Evolutionary conservation across 2,329 filamentous ascomycete species (phyloP).

Genomic region (Setomelanomma holmii): DNA sequence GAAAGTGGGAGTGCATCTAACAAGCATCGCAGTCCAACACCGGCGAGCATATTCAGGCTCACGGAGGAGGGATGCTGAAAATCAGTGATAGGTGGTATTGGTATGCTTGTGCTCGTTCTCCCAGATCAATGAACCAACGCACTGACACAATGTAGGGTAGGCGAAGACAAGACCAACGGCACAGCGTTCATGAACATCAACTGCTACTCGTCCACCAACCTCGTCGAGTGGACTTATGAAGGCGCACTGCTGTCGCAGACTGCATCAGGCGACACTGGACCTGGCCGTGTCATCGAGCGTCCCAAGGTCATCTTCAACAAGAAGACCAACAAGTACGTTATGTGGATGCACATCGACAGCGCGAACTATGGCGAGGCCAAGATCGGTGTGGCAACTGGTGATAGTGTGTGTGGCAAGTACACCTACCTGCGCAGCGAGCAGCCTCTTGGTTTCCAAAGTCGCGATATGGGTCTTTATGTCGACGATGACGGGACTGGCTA

Average conservation of each 20-base stretch:
- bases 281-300: constrained; percentile 68
- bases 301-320: constrained; percentile 75
- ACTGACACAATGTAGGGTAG: constrained; percentile 56
- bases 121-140: no score
- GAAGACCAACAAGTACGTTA: constrained; percentile 68
- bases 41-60: constrained; percentile 68
- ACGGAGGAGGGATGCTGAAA: constrained; percentile 69
- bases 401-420: constrained; percentile 68
- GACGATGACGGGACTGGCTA: constrained; percentile 69
- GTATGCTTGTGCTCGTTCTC: no score
- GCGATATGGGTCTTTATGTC: constrained; percentile 67
- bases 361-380: constrained; percentile 68
- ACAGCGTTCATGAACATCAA: constrained; percentile 69
- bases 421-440: constrained; percentile 56
- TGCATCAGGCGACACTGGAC: constrained; percentile 64
- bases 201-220: constrained; percentile 69
- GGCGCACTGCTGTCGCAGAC: constrained; percentile 65
- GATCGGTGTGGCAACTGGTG: constrained; percentile 68
- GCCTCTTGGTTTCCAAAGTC: constrained; percentile 59
- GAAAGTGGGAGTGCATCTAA: constrained; percentile 5
- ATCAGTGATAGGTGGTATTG: constrained; percentile 66
- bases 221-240: constrained; percentile 70
- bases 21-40: constrained; percentile 41
- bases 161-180: constrained; percentile 72
- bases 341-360: constrained; percentile 73